A percentile compares a stretch with the other conserved stretches of the same genome.
These are phyloP conservation scores for Colletotrichum sp. DNA, from an alignment of 2,329 filamentous ascomycete species.

Conservation along the genomic window DNA sequence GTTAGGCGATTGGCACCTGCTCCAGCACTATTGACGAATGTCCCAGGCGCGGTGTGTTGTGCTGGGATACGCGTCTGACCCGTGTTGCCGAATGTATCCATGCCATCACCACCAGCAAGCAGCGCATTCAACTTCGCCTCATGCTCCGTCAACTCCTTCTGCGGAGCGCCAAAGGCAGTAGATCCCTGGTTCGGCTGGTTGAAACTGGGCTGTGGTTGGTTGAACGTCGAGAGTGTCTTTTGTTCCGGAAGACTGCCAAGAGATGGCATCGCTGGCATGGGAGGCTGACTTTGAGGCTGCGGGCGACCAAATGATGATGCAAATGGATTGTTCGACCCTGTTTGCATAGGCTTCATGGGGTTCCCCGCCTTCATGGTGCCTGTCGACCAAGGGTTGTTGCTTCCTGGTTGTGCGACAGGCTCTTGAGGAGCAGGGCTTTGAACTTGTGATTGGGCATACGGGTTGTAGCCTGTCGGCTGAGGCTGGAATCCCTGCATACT, in stretches of 20 bases:
- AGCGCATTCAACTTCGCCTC: constrained; percentile 84
- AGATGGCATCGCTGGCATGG: constrained; percentile 60
- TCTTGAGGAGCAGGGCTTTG: constrained; percentile 56
- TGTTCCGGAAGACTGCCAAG: constrained; percentile 83
- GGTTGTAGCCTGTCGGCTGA: constrained; percentile 60
- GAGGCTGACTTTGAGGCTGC: constrained; percentile 58
- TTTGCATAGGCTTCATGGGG: constrained; percentile 79
- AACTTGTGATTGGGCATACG: constrained; percentile 50
- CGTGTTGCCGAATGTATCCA: constrained; percentile 98
- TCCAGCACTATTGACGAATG: constrained; percentile 95
- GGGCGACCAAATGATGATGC: constrained; percentile 73
- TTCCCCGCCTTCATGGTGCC: constrained; percentile 61
- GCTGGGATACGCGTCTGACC: constrained; percentile 93
- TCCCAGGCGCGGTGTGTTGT: constrained; percentile 94
- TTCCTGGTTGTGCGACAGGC: constrained; percentile 74
- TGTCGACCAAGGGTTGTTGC: constrained; percentile 92
- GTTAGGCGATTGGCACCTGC: constrained; percentile 75
- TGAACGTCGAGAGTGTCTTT: constrained; percentile 70
- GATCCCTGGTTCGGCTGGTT: constrained; percentile 43
- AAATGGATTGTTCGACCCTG: constrained; percentile 98
- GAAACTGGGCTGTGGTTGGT: constrained; percentile 41
- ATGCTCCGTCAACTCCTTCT: constrained; percentile 65
- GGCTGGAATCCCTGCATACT: constrained; percentile 50
- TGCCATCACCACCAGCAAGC: constrained; percentile 85
- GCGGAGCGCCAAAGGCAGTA: constrained; percentile 36